These are phyloP conservation scores for Monosporascus sp. DNA, from an alignment of 2,329 filamentous ascomycete species.

Conservation along the genomic window DNA sequence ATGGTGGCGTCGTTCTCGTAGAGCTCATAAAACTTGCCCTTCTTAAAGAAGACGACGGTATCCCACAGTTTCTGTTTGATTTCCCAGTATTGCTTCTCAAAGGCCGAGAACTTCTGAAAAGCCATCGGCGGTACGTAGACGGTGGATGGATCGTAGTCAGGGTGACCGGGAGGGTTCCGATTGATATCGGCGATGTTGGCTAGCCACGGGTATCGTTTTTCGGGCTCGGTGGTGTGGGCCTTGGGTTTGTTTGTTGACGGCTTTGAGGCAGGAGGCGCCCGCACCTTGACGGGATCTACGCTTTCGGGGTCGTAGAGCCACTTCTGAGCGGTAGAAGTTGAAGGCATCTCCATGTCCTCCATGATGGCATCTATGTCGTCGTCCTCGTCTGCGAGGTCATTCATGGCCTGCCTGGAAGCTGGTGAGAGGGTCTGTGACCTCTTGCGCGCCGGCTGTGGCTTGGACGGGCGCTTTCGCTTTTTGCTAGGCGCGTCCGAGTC, in stretches of 20 bases:
- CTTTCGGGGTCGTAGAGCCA: conserved; percentile 64
- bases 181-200: conserved; percentile 82
- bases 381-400: conserved; percentile 34
- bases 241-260: conserved; percentile 50
- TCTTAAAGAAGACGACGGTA: conserved; percentile 98
- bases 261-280: conserved; percentile 18
- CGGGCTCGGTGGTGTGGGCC: conserved; percentile 75
- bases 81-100: conserved; percentile 98
- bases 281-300: conserved; percentile 27
- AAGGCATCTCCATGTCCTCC: conserved; percentile 49
- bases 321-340: conserved; percentile 70
- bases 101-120: conserved; percentile 80
- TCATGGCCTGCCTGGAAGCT: conserved; percentile 24
- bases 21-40: conserved; percentile 97
- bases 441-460: conserved; percentile 53
- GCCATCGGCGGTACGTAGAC: conserved; percentile 82
- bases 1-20: conserved; percentile 98
- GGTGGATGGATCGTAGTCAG: conserved; percentile 86
- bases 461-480: conserved; percentile 69
- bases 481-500: conserved; percentile 71
- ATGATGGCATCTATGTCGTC: conserved; percentile 51
- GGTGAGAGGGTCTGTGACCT: conserved; percentile 52
- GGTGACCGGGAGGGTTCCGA: conserved; percentile 68
- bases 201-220: conserved; percentile 85
- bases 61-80: conserved; percentile 99